A percentile compares a stretch with the other conserved stretches of the same genome.
phyloP scores from a whole-genome alignment of 83 land plant genomes.

The Picea mariana region DNA sequence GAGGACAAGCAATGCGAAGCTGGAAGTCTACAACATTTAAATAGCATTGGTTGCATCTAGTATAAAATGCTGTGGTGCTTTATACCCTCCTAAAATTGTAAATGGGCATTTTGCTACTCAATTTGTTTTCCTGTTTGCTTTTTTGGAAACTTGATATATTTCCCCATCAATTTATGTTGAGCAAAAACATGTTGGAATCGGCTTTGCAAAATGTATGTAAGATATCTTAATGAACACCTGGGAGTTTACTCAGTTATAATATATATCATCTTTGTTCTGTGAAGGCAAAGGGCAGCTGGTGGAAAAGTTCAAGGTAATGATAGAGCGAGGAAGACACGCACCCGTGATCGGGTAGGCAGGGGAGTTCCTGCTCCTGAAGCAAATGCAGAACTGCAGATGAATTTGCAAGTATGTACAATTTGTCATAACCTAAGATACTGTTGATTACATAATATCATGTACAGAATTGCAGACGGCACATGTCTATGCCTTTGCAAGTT shows the following conservation, averaged over 20 bases:
- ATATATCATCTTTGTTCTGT: slow-evolving; percentile 3
- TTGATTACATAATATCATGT: background rate
- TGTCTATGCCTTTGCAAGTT: background rate
- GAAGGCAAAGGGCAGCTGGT: slow-evolving; percentile 57
- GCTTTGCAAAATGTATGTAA: background rate
- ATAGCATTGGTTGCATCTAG: background rate
- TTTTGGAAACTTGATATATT: background rate
- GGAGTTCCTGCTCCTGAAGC: slow-evolving; percentile 83
- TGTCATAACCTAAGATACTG: background rate
- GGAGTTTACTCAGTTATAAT: background rate
- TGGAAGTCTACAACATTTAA: background rate
- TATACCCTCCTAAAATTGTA: background rate
- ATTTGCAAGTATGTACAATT: slow-evolving; percentile 48
- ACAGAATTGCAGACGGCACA: background rate
- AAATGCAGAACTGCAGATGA: slow-evolving; percentile 75
- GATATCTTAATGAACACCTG: background rate
- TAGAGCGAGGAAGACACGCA: slow-evolving; percentile 29
- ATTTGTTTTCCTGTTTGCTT: background rate
- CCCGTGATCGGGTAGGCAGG: slow-evolving; percentile 42
- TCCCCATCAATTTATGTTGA: background rate
- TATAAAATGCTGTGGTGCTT: background rate
- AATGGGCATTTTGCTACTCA: background rate
- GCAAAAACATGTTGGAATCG: background rate
- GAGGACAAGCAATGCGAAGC: no score
- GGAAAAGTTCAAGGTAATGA: slow-evolving; percentile 40